A percentile compares a stretch with the other conserved stretches of the same genome.
Evolutionary conservation across 345 rosid genomes (phyloP).

Genomic region (Anacardium occidentale): DNA sequence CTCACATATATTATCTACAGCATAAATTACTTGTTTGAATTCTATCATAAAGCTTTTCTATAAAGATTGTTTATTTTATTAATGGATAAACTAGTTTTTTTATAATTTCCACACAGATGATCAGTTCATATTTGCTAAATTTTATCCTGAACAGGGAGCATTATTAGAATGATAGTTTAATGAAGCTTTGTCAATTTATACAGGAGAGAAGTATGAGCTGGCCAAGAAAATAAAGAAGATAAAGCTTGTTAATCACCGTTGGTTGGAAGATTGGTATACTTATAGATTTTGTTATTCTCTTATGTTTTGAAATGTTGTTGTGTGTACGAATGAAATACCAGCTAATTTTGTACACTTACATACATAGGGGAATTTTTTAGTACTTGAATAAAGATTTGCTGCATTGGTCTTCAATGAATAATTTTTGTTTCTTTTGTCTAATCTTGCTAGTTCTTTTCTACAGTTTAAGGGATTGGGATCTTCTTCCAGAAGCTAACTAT

Average conservation of each 20-base stretch:
- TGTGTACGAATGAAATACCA: background rate
- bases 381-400: slow-evolving; percentile 2
- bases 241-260: slow-evolving; percentile 80
- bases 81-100: background rate
- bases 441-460: slow-evolving; percentile 13
- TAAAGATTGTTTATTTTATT: background rate
- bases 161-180: background rate
- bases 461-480: slow-evolving; percentile 88
- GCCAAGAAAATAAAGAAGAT: slow-evolving; percentile 73
- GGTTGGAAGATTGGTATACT: slow-evolving; percentile 91
- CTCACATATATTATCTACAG: background rate
- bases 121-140: background rate
- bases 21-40: too few species aligned
- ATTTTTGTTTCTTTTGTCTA: slow-evolving; percentile 2
- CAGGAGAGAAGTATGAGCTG: slow-evolving; percentile 95
- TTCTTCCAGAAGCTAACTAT: slow-evolving; percentile 75
- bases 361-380: background rate
- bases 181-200: slow-evolving; percentile 17
- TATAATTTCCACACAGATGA: background rate
- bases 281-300: slow-evolving; percentile 16
- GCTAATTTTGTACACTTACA: background rate
- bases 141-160: background rate
- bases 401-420: background rate
- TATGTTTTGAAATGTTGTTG: background rate
- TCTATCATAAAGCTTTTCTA: background rate